Conservation (phyloP, 108 stramenopile genomes). For the Epipyxis sp. region DNA sequence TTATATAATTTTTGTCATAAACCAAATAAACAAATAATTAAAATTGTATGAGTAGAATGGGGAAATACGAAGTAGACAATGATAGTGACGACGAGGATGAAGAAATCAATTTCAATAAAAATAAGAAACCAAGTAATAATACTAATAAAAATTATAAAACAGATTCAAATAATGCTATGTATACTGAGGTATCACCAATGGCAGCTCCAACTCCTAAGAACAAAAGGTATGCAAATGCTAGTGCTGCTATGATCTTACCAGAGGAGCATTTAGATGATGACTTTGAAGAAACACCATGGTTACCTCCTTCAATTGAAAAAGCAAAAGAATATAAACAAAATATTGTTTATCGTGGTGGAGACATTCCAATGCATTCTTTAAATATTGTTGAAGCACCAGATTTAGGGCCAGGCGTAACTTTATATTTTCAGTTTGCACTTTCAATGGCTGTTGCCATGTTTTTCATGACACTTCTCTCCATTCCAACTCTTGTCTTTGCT, state of each 20-base stretch:
- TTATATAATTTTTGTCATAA: too few species aligned
- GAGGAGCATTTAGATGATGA: conserved; percentile 24
- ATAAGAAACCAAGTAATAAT: background rate
- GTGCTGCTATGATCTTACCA: too few species aligned
- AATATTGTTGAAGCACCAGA: background rate
- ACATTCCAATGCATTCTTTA: background rate
- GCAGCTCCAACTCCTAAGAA: too few species aligned
- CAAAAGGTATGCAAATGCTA: too few species aligned
- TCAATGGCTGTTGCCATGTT: background rate
- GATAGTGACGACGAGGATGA: too few species aligned
- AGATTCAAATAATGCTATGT: background rate
- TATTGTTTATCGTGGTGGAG: conserved; percentile 11
- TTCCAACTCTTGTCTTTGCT: conserved; percentile 22
- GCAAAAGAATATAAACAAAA: conserved; percentile 6
- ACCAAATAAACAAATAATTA: too few species aligned
- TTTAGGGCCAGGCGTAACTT: conserved; percentile 1
- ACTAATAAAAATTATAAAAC: background rate
- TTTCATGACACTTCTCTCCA: conserved; percentile 20
- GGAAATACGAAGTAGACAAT: too few species aligned
- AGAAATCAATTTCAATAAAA: too few species aligned
- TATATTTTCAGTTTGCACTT: conserved; percentile 26
- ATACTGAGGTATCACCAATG: background rate
- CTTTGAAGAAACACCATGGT: conserved; percentile 22
- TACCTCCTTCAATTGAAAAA: conserved; percentile 28
- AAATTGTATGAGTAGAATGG: too few species aligned